Conservation (phyloP, 2,329 filamentous ascomycete species). For the Aotearoamyces nothofagi region DNA sequence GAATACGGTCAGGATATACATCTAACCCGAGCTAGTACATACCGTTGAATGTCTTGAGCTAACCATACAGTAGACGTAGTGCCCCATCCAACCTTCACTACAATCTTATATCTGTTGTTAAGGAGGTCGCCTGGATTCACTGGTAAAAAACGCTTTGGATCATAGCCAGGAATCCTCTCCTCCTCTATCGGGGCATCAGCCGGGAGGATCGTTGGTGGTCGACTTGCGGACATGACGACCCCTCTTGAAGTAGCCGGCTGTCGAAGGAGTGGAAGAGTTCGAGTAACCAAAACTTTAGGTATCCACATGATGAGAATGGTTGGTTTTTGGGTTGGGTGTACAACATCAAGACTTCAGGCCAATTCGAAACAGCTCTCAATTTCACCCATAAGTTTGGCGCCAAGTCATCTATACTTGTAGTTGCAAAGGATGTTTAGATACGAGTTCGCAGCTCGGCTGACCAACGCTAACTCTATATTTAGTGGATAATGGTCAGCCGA, state of each 20-base stretch:
- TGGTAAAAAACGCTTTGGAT: conserved; percentile 10
- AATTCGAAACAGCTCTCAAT: no score
- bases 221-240: background rate
- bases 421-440: no score
- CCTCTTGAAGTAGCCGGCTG: background rate
- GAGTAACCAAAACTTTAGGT: conserved; percentile 2
- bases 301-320: conserved; percentile 4
- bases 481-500: no score
- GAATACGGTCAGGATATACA: background rate
- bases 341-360: no score
- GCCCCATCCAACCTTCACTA: conserved; percentile 14
- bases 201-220: conserved; percentile 1
- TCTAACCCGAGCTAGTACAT: conserved; percentile 1
- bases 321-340: no score
- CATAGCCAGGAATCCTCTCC: conserved; percentile 3
- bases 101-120: conserved; percentile 12
- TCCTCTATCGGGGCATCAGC: conserved; percentile 2
- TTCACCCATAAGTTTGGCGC: no score
- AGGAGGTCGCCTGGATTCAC: conserved; percentile 11
- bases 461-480: no score
- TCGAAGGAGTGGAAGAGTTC: conserved; percentile 3
- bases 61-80: conserved; percentile 15
- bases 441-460: no score
- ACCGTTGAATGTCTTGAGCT: conserved; percentile 8
- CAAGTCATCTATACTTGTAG: no score